A percentile compares a stretch with the other conserved stretches of the same genome.
Conservation (phyloP, 2,329 filamentous ascomycete genomes). For the Aspergillus sp. region DNA sequence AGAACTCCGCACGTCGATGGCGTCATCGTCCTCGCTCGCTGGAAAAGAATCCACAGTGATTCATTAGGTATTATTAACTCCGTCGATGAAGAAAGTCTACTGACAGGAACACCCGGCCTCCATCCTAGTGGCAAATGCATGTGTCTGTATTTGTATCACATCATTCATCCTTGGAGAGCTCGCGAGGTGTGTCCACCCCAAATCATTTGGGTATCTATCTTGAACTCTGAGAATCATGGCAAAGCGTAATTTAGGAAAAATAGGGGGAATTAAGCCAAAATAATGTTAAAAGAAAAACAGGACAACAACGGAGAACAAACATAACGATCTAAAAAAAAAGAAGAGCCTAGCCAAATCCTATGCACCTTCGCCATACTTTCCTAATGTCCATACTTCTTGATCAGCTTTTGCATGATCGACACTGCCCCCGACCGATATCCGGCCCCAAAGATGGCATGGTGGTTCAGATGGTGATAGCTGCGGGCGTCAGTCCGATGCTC, state of each 20-base stretch:
- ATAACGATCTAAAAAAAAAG: no score
- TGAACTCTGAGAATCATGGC: neutral
- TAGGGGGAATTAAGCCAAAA: no score
- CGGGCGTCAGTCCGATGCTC: constrained; percentile 9
- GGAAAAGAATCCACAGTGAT: neutral
- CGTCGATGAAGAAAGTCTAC: neutral
- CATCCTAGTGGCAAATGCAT: no score
- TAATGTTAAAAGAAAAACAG: no score
- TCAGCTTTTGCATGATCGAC: constrained; percentile 72
- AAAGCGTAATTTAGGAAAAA: neutral
- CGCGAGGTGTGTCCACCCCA: neutral
- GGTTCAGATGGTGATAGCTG: constrained; percentile 88
- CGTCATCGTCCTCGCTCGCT: constrained; percentile 1
- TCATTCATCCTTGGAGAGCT: neutral
- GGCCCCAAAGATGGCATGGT: constrained; percentile 80
- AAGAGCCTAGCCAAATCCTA: neutral
- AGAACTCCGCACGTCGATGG: constrained; percentile 4
- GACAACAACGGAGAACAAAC: no score
- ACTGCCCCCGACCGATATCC: constrained; percentile 75
- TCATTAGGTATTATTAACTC: constrained; percentile 6
- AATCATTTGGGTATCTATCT: neutral
- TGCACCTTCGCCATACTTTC: neutral
- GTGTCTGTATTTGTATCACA: neutral
- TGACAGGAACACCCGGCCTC: no score
- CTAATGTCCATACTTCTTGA: constrained; percentile 66